Evolutionary conservation across 805 yeast genomes (phyloP).

Genomic region (Starmerella khaoyaiensis): DNA sequence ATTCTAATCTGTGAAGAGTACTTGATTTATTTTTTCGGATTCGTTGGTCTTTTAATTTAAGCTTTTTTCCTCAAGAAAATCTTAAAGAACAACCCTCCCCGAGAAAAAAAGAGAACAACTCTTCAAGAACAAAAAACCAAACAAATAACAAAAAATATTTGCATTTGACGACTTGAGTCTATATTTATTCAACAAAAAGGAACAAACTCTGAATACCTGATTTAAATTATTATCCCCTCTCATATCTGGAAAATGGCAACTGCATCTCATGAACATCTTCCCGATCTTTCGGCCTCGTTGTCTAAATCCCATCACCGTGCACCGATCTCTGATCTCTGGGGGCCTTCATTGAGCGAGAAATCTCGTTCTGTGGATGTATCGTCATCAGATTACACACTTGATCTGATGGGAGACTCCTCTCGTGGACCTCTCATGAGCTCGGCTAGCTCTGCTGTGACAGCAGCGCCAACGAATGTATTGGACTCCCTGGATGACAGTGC

Average conservation of each 20-base stretch:
- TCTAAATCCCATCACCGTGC: slow-evolving; percentile 20
- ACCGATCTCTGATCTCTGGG: slow-evolving; percentile 24
- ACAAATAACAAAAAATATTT: not conserved
- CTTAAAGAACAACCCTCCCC: too few species aligned
- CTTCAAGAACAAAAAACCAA: not conserved
- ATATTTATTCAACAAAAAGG: slow-evolving; percentile 3
- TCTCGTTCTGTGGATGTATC: slow-evolving; percentile 6
- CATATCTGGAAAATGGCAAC: slow-evolving; percentile 23
- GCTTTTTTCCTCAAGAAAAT: too few species aligned
- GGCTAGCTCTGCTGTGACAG: slow-evolving; percentile 5
- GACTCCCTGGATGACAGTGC: too few species aligned
- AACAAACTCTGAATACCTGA: too few species aligned
- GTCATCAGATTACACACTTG: slow-evolving; percentile 14
- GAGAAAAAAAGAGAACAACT: too few species aligned
- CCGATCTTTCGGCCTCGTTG: slow-evolving; percentile 22
- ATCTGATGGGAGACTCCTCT: slow-evolving; percentile 14
- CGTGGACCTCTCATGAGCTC: slow-evolving; percentile 21
- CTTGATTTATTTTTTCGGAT: too few species aligned
- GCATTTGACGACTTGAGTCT: too few species aligned
- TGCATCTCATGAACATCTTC: slow-evolving; percentile 23
- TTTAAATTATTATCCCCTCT: not conserved
- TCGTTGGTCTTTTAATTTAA: too few species aligned
- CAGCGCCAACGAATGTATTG: too few species aligned
- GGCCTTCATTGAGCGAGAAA: slow-evolving; percentile 15
- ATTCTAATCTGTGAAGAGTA: too few species aligned